Base-by-base conservation (phyloP, 1,139 yeast species). In the Blastobotrys buckinghamii region DNA sequence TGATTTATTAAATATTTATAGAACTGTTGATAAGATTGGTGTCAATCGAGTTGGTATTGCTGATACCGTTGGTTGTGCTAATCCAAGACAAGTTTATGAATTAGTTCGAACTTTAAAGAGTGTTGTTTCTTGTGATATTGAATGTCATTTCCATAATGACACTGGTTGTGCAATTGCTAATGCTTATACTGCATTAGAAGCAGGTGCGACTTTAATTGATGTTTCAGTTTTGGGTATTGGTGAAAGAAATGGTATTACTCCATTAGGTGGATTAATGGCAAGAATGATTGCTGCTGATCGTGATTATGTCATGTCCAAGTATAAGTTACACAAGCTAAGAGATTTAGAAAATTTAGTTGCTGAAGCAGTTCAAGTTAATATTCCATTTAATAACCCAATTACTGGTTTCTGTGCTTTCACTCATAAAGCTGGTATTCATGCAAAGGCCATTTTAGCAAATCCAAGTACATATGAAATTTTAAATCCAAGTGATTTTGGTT, bases 371-470 rank as follows among this genome's bases (percentile, higher is more conserved):
- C 95, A 88, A 72, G 96, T 92, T 55, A 90, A 90, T 71, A 81
- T 92, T 65, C 98, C 98, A 54, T 92, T 92, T 78, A 92, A 92
- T 79, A 92, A 92, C 75, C 97, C 97, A 60, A 89, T 92, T 69
- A 92, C 98, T 44, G 98, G 98, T 49, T 92, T 92, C 83, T 92
- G 97, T 76, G 98, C 98, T 48, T 92, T 92, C 74, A 92, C 98
- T 50, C 98, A 92, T 77, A 92, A 92, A 78, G 98, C 98, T 50
- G 98, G 98, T 74, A 90, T 92, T 65, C 98, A 92, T 68, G 97
- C 98, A 64, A 92, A 92, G 78, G 97, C 97, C 52, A 92, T 92
- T 62, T 80, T 92, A 61, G 98, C 98, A 54, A 92, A 92, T 74
- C 98, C 98, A 56, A 88, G 96, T 39, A 92, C 97, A 35, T 92